Base-by-base conservation (phyloP, 495 filamentous ascomycete genomes). In the Lindgomyces ingoldianus region DNA sequence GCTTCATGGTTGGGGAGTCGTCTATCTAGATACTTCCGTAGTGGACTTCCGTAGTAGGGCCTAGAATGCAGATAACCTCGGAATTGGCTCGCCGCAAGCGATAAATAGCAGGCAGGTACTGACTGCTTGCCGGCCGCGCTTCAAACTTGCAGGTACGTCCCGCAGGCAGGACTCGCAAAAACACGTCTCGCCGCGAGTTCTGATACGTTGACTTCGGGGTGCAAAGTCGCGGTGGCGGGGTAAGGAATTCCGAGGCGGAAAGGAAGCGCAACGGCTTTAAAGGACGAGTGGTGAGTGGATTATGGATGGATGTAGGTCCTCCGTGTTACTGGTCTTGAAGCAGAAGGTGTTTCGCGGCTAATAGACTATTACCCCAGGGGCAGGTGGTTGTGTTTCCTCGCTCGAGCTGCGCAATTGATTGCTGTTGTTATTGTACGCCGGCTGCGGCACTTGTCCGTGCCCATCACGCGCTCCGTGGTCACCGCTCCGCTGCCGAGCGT, bases 241-340 rank as follows among this genome's bases (percentile, higher is more conserved):
- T 64, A 69, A 60, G 41, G 60, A 53, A 55, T 48, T 65, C 66
- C 66, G 60, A 69, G 66, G 66, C 56, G n/a, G 36, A 18, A 58
- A 21, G 29, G 11, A 21, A n/a, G 45, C 26, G 6, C 54, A 27
- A 18, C 36, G 48, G 48, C 27, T n/a, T n/a, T n/a, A n/a, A n/a
- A n/a, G 11, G 44, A 47, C 9, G 56, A n/a, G 4, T 19, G 36
- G 14, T 25, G n/a, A n/a, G n/a, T n/a, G n/a, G n/a, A n/a, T n/a
- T n/a, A n/a, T n/a, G n/a, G n/a, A n/a, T n/a, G n/a, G n/a, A 39
- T 6, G 33, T 39, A 39, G 33, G 33, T 39, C 6, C 33, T 14
- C 33, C 6, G n/a, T n/a, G 33, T 14, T 39, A 14, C 14, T 39
- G 6, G 6, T 29, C 30, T 25, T 30, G 49, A 52, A 52, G 49